phyloP scores from a whole-genome alignment of 805 yeast genomes.

The Sugiyamaella smithiae region DNA sequence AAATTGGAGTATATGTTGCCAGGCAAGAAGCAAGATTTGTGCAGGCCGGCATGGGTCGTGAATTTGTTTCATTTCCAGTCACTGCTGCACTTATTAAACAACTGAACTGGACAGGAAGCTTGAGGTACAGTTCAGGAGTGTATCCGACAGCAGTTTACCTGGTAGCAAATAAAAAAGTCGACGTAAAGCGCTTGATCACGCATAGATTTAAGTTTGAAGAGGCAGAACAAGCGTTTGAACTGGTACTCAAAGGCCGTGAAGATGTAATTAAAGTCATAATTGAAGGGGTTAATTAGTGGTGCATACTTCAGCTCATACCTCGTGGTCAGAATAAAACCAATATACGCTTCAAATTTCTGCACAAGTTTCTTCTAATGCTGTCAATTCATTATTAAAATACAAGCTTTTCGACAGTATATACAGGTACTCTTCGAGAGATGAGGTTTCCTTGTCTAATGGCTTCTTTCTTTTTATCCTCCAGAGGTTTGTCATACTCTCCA shows the following conservation, averaged over 20 bases:
- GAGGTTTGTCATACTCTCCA: conserved; percentile 6
- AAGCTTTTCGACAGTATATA: conserved; percentile 34
- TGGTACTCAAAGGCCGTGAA: too few relatives aligned
- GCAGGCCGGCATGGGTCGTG: conserved; percentile 64
- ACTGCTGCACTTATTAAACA: conserved; percentile 52
- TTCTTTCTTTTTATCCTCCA: conserved; percentile 10
- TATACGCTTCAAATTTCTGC: too few relatives aligned
- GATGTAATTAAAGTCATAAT: too few relatives aligned
- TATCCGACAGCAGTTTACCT: conserved; percentile 53
- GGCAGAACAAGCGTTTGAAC: conserved; percentile 45
- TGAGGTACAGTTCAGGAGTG: too few relatives aligned
- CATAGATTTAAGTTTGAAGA: conserved; percentile 48
- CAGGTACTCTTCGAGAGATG: conserved; percentile 28
- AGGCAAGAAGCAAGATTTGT: conserved; percentile 51
- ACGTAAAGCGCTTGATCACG: conserved; percentile 48
- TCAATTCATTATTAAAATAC: conserved; percentile 22
- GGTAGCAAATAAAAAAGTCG: conserved; percentile 43
- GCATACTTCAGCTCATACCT: too few relatives aligned
- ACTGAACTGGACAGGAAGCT: conserved; percentile 70
- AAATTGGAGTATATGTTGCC: conserved; percentile 52
- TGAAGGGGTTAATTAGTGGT: too few relatives aligned
- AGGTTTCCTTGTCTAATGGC: conserved; percentile 15
- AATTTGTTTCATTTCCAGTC: conserved; percentile 52
- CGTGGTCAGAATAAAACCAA: too few relatives aligned
- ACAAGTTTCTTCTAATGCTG: too few relatives aligned